phyloP scores from a whole-genome alignment of 2,329 filamentous ascomycete species.

The Zymoseptoria pseudotritici region DNA sequence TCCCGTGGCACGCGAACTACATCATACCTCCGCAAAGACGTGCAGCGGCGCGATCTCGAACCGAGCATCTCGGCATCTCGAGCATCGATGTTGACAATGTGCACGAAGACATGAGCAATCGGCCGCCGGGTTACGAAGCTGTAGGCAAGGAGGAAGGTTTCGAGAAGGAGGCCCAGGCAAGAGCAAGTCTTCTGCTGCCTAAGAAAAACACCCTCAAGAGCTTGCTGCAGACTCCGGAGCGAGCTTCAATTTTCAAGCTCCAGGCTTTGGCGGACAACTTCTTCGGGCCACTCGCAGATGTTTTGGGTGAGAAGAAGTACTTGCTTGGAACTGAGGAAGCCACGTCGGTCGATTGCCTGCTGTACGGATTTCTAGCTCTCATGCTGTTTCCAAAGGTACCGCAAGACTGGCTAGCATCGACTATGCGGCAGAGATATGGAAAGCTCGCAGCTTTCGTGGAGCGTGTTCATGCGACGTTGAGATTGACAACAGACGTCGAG shows the following conservation, averaged over 20 bases:
- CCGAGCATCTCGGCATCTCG: constrained; percentile 44
- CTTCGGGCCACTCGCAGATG: constrained; percentile 61
- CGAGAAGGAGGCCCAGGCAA: constrained; percentile 28
- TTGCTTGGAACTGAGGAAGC: constrained; percentile 47
- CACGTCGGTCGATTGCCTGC: constrained; percentile 68
- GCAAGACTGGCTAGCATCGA: constrained; percentile 54
- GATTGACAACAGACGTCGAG: constrained; percentile 19
- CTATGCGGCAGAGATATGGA: constrained; percentile 45
- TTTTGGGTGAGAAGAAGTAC: constrained; percentile 50
- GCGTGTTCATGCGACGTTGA: constrained; percentile 25
- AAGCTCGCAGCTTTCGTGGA: constrained; percentile 33
- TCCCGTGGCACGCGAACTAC: constrained; percentile 85
- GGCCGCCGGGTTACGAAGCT: constrained; percentile 23
- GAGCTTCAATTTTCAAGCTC: constrained; percentile 66
- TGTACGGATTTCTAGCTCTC: constrained; percentile 69
- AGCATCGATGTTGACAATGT: constrained; percentile 40
- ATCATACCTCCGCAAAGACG: constrained; percentile 69
- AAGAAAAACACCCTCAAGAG: constrained; percentile 53
- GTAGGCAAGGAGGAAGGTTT: constrained; percentile 25
- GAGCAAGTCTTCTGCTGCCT: constrained; percentile 45
- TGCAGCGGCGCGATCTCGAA: constrained; percentile 60
- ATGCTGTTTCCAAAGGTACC: constrained; percentile 58
- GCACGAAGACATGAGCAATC: constrained; percentile 31
- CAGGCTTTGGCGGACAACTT: constrained; percentile 64
- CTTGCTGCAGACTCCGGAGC: constrained; percentile 59